phyloP scores from a whole-genome alignment of 106 monocot species.

The Dioscorea dumetorum region DNA sequence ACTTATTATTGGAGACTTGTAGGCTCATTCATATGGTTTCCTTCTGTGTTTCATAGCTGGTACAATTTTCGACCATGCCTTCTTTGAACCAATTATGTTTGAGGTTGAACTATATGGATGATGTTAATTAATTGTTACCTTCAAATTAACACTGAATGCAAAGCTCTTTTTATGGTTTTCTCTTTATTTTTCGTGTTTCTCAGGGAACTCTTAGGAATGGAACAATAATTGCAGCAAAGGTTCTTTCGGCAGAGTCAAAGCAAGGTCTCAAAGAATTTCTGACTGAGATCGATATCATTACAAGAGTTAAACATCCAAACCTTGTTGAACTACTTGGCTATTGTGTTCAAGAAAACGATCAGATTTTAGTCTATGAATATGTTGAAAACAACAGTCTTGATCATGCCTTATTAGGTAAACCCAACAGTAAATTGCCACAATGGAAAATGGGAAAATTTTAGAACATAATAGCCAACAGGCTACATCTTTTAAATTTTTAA shows the following conservation, averaged over 20 bases:
- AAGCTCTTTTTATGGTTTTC: neutral
- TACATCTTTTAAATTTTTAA: neutral
- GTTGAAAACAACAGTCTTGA: conserved; percentile 18
- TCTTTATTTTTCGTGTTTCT: neutral
- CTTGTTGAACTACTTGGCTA: conserved; percentile 21
- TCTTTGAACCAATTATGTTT: too few relatives aligned
- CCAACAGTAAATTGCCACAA: neutral
- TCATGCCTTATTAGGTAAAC: conserved; percentile 5
- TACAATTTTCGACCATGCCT: too few relatives aligned
- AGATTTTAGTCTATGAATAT: conserved; percentile 26
- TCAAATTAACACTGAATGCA: too few relatives aligned
- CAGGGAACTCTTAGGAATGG: conserved; percentile 24
- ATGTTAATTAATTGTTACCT: too few relatives aligned
- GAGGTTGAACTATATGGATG: too few relatives aligned
- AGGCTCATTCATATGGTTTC: too few relatives aligned
- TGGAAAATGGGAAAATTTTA: neutral
- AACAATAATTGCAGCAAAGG: conserved; percentile 19
- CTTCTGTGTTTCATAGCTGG: too few relatives aligned
- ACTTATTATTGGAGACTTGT: too few relatives aligned
- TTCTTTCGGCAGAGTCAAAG: conserved; percentile 22
- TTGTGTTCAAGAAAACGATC: conserved; percentile 14
- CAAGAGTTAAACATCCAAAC: conserved; percentile 22
- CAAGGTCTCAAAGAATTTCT: conserved; percentile 27
- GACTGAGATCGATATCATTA: conserved; percentile 19
- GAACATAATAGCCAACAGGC: neutral